These are phyloP conservation scores for Aspergillus texensis DNA, from an alignment of 2,329 filamentous ascomycete genomes.

Conservation along the genomic window DNA sequence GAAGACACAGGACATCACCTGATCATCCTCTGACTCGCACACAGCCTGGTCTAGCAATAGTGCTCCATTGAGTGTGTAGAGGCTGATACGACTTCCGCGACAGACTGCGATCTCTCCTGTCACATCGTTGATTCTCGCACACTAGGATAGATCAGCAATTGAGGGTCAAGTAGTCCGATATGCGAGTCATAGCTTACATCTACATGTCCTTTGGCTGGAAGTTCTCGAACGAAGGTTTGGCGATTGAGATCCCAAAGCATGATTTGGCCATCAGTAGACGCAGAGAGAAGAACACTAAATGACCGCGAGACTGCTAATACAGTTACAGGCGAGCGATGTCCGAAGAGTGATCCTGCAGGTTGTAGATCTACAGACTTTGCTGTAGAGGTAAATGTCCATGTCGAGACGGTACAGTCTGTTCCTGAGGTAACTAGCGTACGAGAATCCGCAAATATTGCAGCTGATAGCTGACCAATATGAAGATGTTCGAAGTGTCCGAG, in stretches of 20 bases:
- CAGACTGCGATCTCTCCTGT: conserved; percentile 89
- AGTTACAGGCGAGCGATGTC: conserved; percentile 82
- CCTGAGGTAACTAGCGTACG: conserved; percentile 90
- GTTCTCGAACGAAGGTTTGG: conserved; percentile 78
- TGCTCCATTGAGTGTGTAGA: conserved; percentile 88
- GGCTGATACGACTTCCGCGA: conserved; percentile 69
- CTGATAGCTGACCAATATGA: conserved; percentile 86
- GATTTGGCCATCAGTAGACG: conserved; percentile 77
- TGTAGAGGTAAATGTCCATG: conserved; percentile 71
- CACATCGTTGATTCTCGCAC: conserved; percentile 84
- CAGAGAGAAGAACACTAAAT: conserved; percentile 84
- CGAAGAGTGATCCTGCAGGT: conserved; percentile 80
- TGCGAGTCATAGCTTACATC: conserved; percentile 37
- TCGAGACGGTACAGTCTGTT: conserved; percentile 85
- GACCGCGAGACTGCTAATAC: conserved; percentile 82
- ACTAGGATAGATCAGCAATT: conserved; percentile 53
- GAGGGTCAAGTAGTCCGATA: not conserved
- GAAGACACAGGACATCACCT: conserved; percentile 80
- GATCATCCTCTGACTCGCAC: conserved; percentile 72
- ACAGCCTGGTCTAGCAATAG: conserved; percentile 80
- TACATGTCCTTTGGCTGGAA: conserved; percentile 60
- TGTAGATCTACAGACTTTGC: conserved; percentile 76
- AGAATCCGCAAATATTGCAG: conserved; percentile 82
- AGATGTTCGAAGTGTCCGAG: conserved; percentile 91
- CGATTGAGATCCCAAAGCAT: conserved; percentile 95